Evolutionary conservation across 257 asterid species (phyloP).

Genomic region (Petunia secreta): DNA sequence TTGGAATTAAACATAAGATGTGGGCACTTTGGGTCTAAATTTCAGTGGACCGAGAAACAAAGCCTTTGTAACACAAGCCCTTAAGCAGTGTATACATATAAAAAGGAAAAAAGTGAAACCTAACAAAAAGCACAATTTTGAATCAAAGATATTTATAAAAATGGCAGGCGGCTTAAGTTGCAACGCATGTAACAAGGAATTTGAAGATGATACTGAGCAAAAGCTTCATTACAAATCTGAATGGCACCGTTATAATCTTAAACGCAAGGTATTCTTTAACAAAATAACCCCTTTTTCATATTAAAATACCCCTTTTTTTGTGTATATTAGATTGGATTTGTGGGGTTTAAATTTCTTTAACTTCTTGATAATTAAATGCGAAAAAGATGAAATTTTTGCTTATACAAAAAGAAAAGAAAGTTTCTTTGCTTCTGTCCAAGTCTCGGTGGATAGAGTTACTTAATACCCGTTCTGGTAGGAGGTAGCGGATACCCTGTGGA

Average conservation of each 20-base stretch:
- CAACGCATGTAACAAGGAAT: slow-evolving; percentile 88
- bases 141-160: neutral
- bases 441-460: too few species aligned
- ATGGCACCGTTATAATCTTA: slow-evolving; percentile 99
- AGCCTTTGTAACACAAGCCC: neutral
- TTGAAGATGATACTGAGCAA: slow-evolving; percentile 66
- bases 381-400: too few species aligned
- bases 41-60: neutral
- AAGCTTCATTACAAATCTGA: slow-evolving; percentile 92
- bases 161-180: slow-evolving; percentile 68
- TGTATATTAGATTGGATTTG: neutral
- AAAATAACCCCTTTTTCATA: neutral
- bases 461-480: too few species aligned
- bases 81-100: neutral
- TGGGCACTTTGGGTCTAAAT: neutral
- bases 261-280: slow-evolving; percentile 71
- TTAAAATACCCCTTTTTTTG: neutral
- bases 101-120: neutral
- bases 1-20: neutral
- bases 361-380: too few species aligned
- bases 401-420: too few species aligned
- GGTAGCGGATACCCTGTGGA: too few species aligned
- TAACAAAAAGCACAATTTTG: neutral
- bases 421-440: too few species aligned
- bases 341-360: too few species aligned